Evolutionary conservation across 139 green algal species (phyloP).

Genomic region (Nannochloris sp.): DNA sequence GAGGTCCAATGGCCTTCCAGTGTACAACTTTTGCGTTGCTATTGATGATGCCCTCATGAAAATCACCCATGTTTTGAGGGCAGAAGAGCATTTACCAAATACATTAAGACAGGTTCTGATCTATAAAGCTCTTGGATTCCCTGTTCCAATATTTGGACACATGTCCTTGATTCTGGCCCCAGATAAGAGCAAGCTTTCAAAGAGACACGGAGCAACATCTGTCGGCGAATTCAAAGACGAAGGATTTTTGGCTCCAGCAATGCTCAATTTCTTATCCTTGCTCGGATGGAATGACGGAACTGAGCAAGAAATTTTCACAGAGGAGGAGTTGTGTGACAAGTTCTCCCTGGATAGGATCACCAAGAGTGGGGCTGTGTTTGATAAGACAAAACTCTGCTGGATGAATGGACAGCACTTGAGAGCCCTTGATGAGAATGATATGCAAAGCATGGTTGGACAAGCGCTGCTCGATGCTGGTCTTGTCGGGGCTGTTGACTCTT

Average conservation of each 20-base stretch:
- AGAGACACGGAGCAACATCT: slow-evolving; percentile 92
- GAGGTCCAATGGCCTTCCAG: slow-evolving; percentile 90
- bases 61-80: slow-evolving; percentile 93
- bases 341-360: slow-evolving; percentile 92
- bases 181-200: slow-evolving; percentile 95
- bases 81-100: slow-evolving; percentile 99
- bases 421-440: slow-evolving; percentile 44
- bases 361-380: slow-evolving; percentile 91
- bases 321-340: slow-evolving; percentile 35
- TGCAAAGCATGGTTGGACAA: slow-evolving; percentile 28
- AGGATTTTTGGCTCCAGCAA: slow-evolving; percentile 84
- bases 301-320: slow-evolving; percentile 89
- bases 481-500: slow-evolving; percentile 34
- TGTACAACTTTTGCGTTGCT: slow-evolving; percentile 99
- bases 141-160: slow-evolving; percentile 79
- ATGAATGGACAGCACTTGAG: slow-evolving; percentile 87
- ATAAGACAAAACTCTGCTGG: slow-evolving; percentile 83
- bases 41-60: slow-evolving; percentile 95
- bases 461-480: slow-evolving; percentile 47
- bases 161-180: slow-evolving; percentile 95
- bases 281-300: slow-evolving; percentile 99
- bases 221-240: slow-evolving; percentile 90
- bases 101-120: slow-evolving; percentile 90
- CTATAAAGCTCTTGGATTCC: slow-evolving; percentile 88
- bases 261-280: slow-evolving; percentile 95